Percentiles rank a stretch among this genome's conserved stretches.
These are phyloP conservation scores for Trypethelium eluteriae DNA, from an alignment of 495 filamentous ascomycete genomes.

Conservation along the genomic window DNA sequence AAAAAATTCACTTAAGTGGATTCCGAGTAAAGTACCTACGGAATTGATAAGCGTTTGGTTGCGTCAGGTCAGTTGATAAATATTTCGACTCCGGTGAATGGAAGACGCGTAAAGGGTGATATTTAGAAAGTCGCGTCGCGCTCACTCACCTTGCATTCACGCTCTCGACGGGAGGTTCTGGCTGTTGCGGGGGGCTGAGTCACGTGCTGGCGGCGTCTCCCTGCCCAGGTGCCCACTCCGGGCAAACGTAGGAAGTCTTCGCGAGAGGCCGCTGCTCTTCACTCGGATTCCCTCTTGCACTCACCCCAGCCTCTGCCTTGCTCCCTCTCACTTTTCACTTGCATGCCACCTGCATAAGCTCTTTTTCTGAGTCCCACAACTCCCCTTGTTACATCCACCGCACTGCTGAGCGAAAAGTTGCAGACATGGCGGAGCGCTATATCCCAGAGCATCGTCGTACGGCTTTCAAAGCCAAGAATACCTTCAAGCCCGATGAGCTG, in stretches of 20 bases:
- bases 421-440: constrained; percentile 91
- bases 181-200: background rate
- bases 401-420: constrained; percentile 26
- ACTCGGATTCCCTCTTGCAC: constrained; percentile 1
- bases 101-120: background rate
- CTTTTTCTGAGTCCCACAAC: background rate
- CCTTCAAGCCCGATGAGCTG: constrained; percentile 98
- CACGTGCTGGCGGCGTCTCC: constrained; percentile 8
- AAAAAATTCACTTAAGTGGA: too few relatives aligned
- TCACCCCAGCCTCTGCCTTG: background rate
- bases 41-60: too few relatives aligned
- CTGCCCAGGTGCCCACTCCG: constrained; percentile 10
- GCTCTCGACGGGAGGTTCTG: background rate
- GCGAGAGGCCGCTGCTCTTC: constrained; percentile 7
- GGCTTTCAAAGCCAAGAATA: constrained; percentile 97
- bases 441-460: constrained; percentile 99
- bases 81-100: too few relatives aligned
- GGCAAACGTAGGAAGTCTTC: background rate
- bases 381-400: constrained; percentile 30
- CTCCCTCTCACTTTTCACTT: constrained; percentile 1
- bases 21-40: too few relatives aligned
- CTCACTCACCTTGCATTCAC: background rate
- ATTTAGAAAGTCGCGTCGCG: background rate
- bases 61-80: too few relatives aligned
- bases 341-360: background rate